Evolutionary conservation across 495 filamentous ascomycete genomes (phyloP).

Genomic region (Penicillium canescens): DNA sequence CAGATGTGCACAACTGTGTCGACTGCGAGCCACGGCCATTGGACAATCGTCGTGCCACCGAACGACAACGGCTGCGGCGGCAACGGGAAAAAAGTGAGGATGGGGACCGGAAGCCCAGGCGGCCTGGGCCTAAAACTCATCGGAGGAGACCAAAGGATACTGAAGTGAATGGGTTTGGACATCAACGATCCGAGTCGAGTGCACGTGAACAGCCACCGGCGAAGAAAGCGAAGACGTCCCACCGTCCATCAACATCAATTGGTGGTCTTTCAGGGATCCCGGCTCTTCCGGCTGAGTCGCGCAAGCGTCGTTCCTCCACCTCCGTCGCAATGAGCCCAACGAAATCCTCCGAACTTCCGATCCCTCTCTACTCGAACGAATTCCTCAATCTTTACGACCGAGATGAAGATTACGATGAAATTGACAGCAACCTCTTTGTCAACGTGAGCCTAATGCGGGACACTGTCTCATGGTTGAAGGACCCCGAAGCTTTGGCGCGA

Average conservation of each 20-base stretch:
- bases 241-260: slow-evolving; percentile 70
- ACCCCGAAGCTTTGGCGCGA: slow-evolving; percentile 50
- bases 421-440: slow-evolving; percentile 60
- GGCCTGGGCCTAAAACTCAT: slow-evolving; percentile 65
- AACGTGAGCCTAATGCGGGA: slow-evolving; percentile 66
- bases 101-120: slow-evolving; percentile 64
- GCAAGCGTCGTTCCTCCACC: slow-evolving; percentile 54
- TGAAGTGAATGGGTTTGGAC: slow-evolving; percentile 38
- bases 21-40: slow-evolving; percentile 78
- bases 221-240: slow-evolving; percentile 77
- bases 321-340: slow-evolving; percentile 53
- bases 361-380: slow-evolving; percentile 62
- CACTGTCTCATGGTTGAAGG: slow-evolving; percentile 71
- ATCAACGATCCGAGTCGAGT: slow-evolving; percentile 51
- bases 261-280: slow-evolving; percentile 52
- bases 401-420: slow-evolving; percentile 50
- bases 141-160: slow-evolving; percentile 69
- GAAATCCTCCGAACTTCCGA: slow-evolving; percentile 46
- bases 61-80: slow-evolving; percentile 64
- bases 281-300: slow-evolving; percentile 37
- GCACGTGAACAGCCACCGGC: slow-evolving; percentile 56
- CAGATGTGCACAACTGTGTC: slow-evolving; percentile 79
- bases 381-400: slow-evolving; percentile 72
- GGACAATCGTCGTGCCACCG: slow-evolving; percentile 68
- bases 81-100: slow-evolving; percentile 62